Percentiles rank a stretch among this genome's conserved stretches.
These are phyloP conservation scores for Leishmania braziliensis DNA, from an alignment of 208 protist genomes.

Conservation along the genomic window DNA sequence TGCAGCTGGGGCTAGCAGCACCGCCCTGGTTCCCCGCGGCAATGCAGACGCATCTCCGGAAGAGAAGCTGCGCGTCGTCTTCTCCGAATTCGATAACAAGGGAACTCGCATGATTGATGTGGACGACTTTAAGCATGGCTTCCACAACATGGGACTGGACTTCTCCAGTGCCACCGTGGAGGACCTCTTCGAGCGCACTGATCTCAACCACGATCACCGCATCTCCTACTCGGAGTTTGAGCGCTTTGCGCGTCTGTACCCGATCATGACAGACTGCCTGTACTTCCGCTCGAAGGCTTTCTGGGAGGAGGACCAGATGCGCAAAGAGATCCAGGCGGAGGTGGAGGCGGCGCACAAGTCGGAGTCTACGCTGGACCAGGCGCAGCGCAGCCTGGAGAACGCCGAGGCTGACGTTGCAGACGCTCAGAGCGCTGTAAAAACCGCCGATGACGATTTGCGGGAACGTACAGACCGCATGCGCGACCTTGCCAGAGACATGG, in stretches of 20 bases:
- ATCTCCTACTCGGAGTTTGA: conserved; percentile 92
- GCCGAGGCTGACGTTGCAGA: conserved; percentile 64
- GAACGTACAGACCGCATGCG: conserved; percentile 83
- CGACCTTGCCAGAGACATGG: conserved; percentile 80
- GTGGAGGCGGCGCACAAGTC: conserved; percentile 68
- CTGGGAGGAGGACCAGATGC: conserved; percentile 90
- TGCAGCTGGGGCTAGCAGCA: conserved; percentile 23
- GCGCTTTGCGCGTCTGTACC: conserved; percentile 87
- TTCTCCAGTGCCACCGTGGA: conserved; percentile 87
- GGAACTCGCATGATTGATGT: conserved; percentile 76
- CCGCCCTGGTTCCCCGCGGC: conserved; percentile 63
- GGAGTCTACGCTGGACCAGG: conserved; percentile 61
- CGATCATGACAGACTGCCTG: conserved; percentile 91
- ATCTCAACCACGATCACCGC: conserved; percentile 80
- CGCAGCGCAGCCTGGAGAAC: conserved; percentile 50
- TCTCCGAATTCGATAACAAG: conserved; percentile 86
- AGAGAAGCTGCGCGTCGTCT: conserved; percentile 90
- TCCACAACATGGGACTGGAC: conserved; percentile 82
- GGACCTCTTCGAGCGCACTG: conserved; percentile 89
- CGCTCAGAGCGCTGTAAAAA: conserved; percentile 58
- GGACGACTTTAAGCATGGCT: conserved; percentile 84
- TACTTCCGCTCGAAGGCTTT: conserved; percentile 92
- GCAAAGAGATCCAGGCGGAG: conserved; percentile 82
- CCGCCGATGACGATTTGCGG: conserved; percentile 76
- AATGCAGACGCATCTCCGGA: conserved; percentile 70